Conservation (phyloP, 805 yeast species). For the Saccharomyces cerevisiae region DNA sequence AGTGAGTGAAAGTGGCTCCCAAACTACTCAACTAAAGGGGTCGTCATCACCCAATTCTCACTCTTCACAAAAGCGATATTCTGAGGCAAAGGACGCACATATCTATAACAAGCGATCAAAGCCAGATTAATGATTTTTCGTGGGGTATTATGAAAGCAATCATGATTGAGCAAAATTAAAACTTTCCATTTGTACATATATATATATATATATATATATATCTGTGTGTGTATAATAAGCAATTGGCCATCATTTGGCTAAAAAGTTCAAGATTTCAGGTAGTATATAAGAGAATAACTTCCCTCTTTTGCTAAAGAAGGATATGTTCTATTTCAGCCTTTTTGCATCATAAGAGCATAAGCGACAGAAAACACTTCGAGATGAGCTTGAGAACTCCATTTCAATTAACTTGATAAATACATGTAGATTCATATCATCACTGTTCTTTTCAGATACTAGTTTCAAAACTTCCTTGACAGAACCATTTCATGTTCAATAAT, state of each 20-base stretch:
- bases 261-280: neutral
- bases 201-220: neutral
- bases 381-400: too few species aligned
- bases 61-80: neutral
- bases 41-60: neutral
- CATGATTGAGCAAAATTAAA: neutral
- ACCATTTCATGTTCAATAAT: too few species aligned
- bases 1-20: neutral
- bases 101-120: neutral
- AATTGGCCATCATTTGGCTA: neutral
- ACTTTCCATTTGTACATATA: neutral
- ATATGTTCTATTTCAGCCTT: too few species aligned
- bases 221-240: neutral
- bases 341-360: too few species aligned
- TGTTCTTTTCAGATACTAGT: too few species aligned
- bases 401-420: too few species aligned
- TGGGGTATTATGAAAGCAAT: neutral
- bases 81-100: neutral
- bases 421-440: too few species aligned
- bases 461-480: too few species aligned
- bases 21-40: neutral
- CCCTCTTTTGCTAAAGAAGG: too few species aligned
- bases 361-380: too few species aligned
- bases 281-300: too few species aligned
- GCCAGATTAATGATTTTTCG: neutral